These are phyloP conservation scores for Fomitopsis serialis DNA, from an alignment of 768 basidiomycete species.

Conservation along the genomic window DNA sequence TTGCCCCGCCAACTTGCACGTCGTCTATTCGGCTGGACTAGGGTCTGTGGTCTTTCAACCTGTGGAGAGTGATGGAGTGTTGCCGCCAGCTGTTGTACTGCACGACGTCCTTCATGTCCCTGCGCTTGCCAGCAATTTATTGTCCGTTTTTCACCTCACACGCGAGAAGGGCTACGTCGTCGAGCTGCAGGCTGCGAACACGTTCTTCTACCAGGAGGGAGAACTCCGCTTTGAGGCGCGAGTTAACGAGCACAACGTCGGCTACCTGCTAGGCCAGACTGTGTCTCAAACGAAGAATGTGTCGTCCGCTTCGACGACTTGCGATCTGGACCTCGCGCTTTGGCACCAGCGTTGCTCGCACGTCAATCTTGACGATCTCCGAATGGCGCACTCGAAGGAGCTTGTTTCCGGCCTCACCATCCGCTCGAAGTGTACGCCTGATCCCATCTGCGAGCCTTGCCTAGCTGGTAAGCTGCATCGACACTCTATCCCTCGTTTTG, in stretches of 20 bases:
- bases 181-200: background rate
- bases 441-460: constrained; percentile 30
- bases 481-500: constrained; percentile 8
- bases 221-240: constrained; percentile 12
- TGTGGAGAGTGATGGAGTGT: background rate
- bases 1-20: background rate
- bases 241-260: constrained; percentile 18
- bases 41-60: constrained; percentile 13
- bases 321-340: constrained; percentile 17
- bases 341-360: constrained; percentile 29
- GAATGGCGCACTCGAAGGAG: constrained; percentile 6
- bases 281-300: constrained; percentile 1
- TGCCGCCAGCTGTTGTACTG: background rate
- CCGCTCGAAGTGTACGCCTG: constrained; percentile 11
- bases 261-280: constrained; percentile 19
- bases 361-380: constrained; percentile 18
- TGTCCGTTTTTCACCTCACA: constrained; percentile 4
- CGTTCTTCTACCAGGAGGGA: constrained; percentile 6
- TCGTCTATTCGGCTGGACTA: background rate
- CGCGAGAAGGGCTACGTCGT: background rate
- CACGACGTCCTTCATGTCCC: constrained; percentile 4
- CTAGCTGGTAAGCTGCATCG: constrained; percentile 23
- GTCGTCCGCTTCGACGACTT: constrained; percentile 12
- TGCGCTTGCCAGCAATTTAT: constrained; percentile 6
- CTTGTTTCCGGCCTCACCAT: constrained; percentile 22